A percentile compares a stretch with the other conserved stretches of the same genome.
Evolutionary conservation across 768 basidiomycete species (phyloP).

Genomic region (Hygrophorus pudorinus): DNA sequence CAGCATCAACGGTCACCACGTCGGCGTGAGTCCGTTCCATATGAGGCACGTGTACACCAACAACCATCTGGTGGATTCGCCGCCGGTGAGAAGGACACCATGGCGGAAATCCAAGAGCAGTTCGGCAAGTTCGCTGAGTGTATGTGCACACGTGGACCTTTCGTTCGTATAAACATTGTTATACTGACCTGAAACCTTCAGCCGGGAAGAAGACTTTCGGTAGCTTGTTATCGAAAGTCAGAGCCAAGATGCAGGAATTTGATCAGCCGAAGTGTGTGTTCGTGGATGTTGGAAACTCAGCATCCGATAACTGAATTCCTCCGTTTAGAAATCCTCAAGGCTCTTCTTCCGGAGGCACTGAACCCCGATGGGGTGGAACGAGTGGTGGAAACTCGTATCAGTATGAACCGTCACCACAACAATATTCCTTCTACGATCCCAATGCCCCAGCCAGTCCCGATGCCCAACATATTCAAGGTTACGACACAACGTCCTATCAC

Average conservation of each 20-base stretch:
- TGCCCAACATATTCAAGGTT: background rate
- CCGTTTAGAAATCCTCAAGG: background rate
- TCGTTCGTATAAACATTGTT: background rate
- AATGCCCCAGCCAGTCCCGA: background rate
- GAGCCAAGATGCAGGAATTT: conserved; percentile 75
- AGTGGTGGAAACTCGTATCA: background rate
- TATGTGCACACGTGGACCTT: conserved; percentile 24
- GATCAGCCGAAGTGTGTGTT: conserved; percentile 39
- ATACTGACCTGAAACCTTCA: conserved; percentile 15
- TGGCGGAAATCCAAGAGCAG: conserved; percentile 65
- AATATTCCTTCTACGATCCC: conserved; percentile 3
- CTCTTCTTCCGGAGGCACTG: background rate
- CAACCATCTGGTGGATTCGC: conserved; percentile 4
- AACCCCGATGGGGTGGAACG: conserved; percentile 1
- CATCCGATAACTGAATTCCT: background rate
- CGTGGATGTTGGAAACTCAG: background rate
- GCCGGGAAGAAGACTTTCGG: conserved; percentile 76
- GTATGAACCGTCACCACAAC: background rate
- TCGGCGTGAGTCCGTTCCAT: conserved; percentile 6
- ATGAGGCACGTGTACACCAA: conserved; percentile 12
- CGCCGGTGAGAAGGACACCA: conserved; percentile 32
- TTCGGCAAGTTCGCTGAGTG: conserved; percentile 72
- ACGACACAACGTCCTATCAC: background rate
- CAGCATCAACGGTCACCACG: too few species aligned
- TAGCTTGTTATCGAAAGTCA: conserved; percentile 63